Evolutionary conservation across 352 stramenopile genomes (phyloP), one percentile per base, ranked within the genome.

Genomic region (Pythium phragmitis): DNA sequence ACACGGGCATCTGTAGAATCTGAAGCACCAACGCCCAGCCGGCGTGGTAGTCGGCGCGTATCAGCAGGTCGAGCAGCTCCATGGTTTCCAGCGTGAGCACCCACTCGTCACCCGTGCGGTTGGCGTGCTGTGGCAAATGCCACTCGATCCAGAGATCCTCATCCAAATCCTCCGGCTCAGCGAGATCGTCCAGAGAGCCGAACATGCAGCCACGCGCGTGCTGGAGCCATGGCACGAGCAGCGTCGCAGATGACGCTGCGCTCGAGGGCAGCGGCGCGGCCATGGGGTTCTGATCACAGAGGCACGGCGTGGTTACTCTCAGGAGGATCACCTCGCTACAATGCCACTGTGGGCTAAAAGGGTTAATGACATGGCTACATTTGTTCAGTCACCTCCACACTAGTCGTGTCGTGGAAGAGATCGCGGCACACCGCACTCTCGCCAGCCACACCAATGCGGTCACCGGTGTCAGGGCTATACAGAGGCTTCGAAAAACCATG

Each of bases 141-240:
- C 55, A 61, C 17, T 14, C 28, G 41, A 61, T 61, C 42, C 55
- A 61, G 41, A 61, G 43, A 30, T 53, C 41, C 3, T 45, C 19
- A n/a, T 23, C 33, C 23, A 61, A 23, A 33, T 61, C 55, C 6
- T 12, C 13, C 28, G 55, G 41, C 12, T 41, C 28, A 0, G 42
- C 26, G 28, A 61, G 42, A n/a, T 41, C 41, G 19, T 61, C 55
- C 21, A 61, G 42, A 5, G 16, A 7, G 28, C 43, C 43, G 17
- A 14, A 12, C 41, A 43, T 43, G 28, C 28, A 33, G 7, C 17
- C n/a, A 8, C 33, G 37, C 36, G 37, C 37, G 3, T 37, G 52
- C 11, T 9, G 2, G 5, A 59, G 52, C 52, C 52, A 59, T 7
- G 52, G 52, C 34, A 8, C 19, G 11, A 49, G 52, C 52, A 59